Conservation (phyloP, 2,329 filamentous ascomycete genomes). For the Aspergillus clavatus region DNA sequence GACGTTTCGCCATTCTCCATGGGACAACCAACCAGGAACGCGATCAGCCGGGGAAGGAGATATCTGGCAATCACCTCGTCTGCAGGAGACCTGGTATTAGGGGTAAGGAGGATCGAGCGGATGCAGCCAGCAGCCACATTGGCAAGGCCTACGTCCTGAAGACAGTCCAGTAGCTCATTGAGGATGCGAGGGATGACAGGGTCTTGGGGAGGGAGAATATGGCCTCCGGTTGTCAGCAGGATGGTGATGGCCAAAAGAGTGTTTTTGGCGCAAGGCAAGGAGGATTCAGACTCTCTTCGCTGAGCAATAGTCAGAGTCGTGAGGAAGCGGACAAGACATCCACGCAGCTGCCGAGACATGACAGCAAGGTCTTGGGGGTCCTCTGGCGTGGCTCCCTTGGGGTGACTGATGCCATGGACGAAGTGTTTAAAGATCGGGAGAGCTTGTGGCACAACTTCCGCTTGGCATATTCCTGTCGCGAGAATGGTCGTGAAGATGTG, state of each 20-base stretch:
- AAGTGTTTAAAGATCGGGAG: slow-evolving; percentile 91
- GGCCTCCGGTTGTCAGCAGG: slow-evolving; percentile 74
- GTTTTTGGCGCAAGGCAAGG: slow-evolving; percentile 87
- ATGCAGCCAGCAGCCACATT: slow-evolving; percentile 89
- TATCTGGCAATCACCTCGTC: slow-evolving; percentile 70
- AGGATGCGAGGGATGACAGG: slow-evolving; percentile 69
- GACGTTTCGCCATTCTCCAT: slow-evolving; percentile 56
- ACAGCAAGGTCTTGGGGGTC: slow-evolving; percentile 38
- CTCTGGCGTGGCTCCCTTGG: slow-evolving; percentile 14
- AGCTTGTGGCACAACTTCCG: slow-evolving; percentile 80
- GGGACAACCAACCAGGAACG: slow-evolving; percentile 58
- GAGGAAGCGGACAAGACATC: slow-evolving; percentile 76
- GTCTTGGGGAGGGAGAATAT: slow-evolving; percentile 69
- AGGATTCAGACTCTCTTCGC: slow-evolving; percentile 59
- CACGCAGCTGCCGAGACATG: slow-evolving; percentile 68
- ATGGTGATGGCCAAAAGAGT: slow-evolving; percentile 83
- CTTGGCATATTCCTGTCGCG: slow-evolving; percentile 79
- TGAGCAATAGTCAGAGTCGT: slow-evolving; percentile 56
- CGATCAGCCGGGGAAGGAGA: slow-evolving; percentile 68
- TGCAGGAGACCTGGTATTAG: slow-evolving; percentile 53
- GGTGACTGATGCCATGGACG: slow-evolving; percentile 64
- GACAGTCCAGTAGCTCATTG: slow-evolving; percentile 77
- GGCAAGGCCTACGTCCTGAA: slow-evolving; percentile 56
- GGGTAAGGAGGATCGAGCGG: slow-evolving; percentile 72
- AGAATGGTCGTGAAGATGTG: slow-evolving; percentile 95